phyloP scores from a whole-genome alignment of 164 flowering plant species.

The Amborella trichopoda region DNA sequence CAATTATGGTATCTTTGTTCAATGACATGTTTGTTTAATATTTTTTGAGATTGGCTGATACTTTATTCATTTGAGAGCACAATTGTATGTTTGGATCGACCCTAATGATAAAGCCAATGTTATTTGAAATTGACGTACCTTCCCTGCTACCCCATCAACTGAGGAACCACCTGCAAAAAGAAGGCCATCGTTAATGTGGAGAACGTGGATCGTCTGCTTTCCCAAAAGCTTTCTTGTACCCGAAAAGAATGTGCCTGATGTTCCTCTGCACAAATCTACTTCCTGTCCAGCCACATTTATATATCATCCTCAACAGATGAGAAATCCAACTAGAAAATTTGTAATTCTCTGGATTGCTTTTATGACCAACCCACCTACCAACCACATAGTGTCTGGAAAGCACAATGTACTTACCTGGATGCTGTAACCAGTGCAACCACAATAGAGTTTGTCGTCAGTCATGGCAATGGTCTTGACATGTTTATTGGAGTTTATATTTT shows the following conservation, averaged over 20 bases:
- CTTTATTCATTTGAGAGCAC: no score
- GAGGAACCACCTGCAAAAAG: slow-evolving; percentile 57
- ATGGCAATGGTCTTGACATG: slow-evolving; percentile 44
- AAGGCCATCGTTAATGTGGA: slow-evolving; percentile 24
- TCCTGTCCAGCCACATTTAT: slow-evolving; percentile 49
- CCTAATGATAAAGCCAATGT: no score
- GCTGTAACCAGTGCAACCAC: slow-evolving; percentile 55
- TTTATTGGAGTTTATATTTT: slow-evolving; percentile 51
- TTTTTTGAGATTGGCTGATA: no score
- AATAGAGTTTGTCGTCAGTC: slow-evolving; percentile 33
- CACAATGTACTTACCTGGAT: slow-evolving; percentile 75
- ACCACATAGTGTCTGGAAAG: no score
- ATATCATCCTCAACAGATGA: no score
- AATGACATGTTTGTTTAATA: no score
- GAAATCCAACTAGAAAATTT: no score
- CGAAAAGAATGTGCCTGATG: slow-evolving; percentile 37
- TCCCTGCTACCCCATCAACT: slow-evolving; percentile 63
- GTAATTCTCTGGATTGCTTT: no score
- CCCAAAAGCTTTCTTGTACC: slow-evolving; percentile 54
- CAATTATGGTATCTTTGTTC: no score
- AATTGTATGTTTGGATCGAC: no score
- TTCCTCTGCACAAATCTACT: slow-evolving; percentile 31
- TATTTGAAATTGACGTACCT: slow-evolving; percentile 40
- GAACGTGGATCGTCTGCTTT: slow-evolving; percentile 44
- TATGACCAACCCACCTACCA: no score